A percentile compares a stretch with the other conserved stretches of the same genome.
These are phyloP conservation scores for Spathaspora passalidarum DNA, from an alignment of 805 yeast species.

Conservation along the genomic window DNA sequence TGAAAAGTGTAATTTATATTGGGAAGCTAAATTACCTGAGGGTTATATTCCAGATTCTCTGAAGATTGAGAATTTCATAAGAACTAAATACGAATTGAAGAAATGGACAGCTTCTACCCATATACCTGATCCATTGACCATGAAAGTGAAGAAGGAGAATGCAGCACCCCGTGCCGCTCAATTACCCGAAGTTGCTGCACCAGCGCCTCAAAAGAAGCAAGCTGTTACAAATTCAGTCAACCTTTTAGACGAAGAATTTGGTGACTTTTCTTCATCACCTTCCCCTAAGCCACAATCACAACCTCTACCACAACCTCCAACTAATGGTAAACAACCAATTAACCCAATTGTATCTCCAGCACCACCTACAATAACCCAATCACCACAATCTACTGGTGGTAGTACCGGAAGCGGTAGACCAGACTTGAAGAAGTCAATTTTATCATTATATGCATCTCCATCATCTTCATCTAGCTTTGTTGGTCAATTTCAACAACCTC, in stretches of 20 bases:
- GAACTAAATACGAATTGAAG: slow-evolving; percentile 87
- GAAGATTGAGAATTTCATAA: slow-evolving; percentile 83
- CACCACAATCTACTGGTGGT: slow-evolving; percentile 37
- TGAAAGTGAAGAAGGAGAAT: slow-evolving; percentile 12
- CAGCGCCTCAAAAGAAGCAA: slow-evolving; percentile 5
- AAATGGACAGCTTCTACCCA: slow-evolving; percentile 70
- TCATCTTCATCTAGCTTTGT: slow-evolving; percentile 46
- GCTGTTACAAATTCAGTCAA: slow-evolving; percentile 8
- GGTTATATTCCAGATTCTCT: slow-evolving; percentile 75
- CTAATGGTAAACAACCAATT: slow-evolving; percentile 1
- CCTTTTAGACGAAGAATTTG: slow-evolving; percentile 41
- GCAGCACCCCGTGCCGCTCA: not conserved
- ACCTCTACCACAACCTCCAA: not conserved
- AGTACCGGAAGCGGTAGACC: slow-evolving; percentile 49
- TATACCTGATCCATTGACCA: slow-evolving; percentile 58
- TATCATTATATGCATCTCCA: slow-evolving; percentile 75
- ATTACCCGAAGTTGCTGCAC: not conserved
- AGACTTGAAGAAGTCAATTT: slow-evolving; percentile 86
- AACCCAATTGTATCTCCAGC: slow-evolving; percentile 6
- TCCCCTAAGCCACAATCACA: slow-evolving; percentile 12
- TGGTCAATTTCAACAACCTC: slow-evolving; percentile 25
- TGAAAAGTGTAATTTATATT: slow-evolving; percentile 67
- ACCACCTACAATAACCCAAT: slow-evolving; percentile 14
- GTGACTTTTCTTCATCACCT: slow-evolving; percentile 32
- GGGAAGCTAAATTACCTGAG: slow-evolving; percentile 79